Base-by-base conservation (phyloP, 169 alveolate species). In the Babesia divergens region DNA sequence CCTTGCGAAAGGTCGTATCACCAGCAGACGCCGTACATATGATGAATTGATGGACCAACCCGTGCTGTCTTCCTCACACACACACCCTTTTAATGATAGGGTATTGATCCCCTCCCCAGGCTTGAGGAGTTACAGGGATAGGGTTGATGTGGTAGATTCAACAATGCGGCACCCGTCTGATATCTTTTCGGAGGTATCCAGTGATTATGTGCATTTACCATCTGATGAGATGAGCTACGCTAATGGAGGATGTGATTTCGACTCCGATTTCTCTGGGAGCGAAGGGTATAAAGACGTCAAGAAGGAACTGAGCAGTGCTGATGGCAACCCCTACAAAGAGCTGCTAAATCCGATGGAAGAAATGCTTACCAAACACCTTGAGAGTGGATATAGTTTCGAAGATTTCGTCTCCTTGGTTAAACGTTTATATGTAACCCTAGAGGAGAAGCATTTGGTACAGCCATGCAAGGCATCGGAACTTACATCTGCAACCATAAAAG, bases 171-270 rank as follows among this genome's bases (percentile, higher is more conserved):
- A 13, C 20, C 16, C 47, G 20, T 40, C 47, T 40, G 47, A 40
- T 40, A 11, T 40, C 11, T 40, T 40, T 1, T 62, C 72, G n/a
- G 46, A 1, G 9, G 59, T 38, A 6, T 62, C 72, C 6, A 62
- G 72, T 22, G 60, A 62, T 34, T 62, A 62, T 32, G 72, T 62
- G 9, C 42, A 26, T 0, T 0, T 42, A 13, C 72, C 72, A 0
- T 62, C 2, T 3, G 72, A 62, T 5, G 60, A 16, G 24, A 29
- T 18, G 11, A 29, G 5, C 31, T 11, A 2, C 9, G 59, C 37
- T 3, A 35, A 3, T 2, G 24, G 34, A n/a, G 5, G 4, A 8
- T 28, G 22, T 50, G 60, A 5, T 11, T 16, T 16, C 32, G 38
- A 37, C 5, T 1, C 26, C 28, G 65, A n/a, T 7, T 47, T 43